phyloP scores from a whole-genome alignment of 352 stramenopile species.

The Plasmopara halstedii region DNA sequence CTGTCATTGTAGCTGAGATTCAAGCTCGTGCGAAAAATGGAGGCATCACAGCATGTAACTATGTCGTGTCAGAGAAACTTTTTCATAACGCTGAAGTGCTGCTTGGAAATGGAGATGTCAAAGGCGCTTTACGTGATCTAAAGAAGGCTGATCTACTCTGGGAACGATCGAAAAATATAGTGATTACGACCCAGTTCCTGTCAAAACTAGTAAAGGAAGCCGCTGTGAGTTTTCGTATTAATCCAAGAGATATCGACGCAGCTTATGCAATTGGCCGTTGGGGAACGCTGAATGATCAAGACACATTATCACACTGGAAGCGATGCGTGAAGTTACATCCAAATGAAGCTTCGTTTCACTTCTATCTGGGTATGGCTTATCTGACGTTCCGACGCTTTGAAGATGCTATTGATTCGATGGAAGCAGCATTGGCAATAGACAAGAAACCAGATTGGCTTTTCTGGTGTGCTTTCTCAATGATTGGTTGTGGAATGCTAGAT shows the following conservation, averaged over 20 bases:
- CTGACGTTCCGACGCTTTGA: conserved; percentile 13
- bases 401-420: conserved; percentile 19
- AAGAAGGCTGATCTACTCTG: conserved; percentile 23
- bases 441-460: conserved; percentile 25
- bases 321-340: conserved; percentile 24
- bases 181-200: conserved; percentile 8
- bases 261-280: conserved; percentile 26
- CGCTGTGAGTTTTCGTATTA: conserved; percentile 14
- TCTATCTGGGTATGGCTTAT: conserved; percentile 22
- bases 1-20: conserved; percentile 24
- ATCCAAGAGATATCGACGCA: conserved; percentile 19
- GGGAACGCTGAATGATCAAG: conserved; percentile 18
- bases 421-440: conserved; percentile 19
- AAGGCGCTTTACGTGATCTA: conserved; percentile 13
- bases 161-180: conserved; percentile 14
- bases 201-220: conserved; percentile 16
- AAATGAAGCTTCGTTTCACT: conserved; percentile 23
- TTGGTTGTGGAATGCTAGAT: conserved; percentile 18
- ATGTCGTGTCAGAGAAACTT: conserved; percentile 16
- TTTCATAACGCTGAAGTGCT: conserved; percentile 5
- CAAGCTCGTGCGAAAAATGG: conserved; percentile 12
- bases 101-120: conserved; percentile 14
- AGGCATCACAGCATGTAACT: conserved; percentile 21
- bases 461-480: conserved; percentile 18
- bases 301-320: conserved; percentile 24